phyloP scores from a whole-genome alignment of 257 asterid species.

The Eustoma russellianum region DNA sequence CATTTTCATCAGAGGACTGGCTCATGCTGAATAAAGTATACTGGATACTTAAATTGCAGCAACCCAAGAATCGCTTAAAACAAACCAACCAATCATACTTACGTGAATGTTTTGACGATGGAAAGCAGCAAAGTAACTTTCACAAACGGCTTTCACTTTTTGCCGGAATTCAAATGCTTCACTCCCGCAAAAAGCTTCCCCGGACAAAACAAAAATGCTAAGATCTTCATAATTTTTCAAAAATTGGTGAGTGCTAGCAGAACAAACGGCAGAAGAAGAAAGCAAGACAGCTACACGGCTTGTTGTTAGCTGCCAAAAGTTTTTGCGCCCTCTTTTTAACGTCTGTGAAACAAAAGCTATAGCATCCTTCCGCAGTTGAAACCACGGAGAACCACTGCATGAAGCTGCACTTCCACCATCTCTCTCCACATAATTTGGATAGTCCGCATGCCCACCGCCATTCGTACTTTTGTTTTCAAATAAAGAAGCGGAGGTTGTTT shows the following conservation, averaged over 20 bases:
- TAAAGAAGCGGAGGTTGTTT: constrained; percentile 30
- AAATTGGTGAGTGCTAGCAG: constrained; percentile 90
- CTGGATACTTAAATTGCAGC: no score
- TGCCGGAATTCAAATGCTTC: constrained; percentile 96
- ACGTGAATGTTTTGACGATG: constrained; percentile 96
- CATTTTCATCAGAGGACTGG: no score
- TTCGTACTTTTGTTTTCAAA: constrained; percentile 30
- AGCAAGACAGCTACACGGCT: constrained; percentile 93
- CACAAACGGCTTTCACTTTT: constrained; percentile 83
- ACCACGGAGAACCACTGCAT: constrained; percentile 95
- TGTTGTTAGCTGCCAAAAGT: constrained; percentile 97
- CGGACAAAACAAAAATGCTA: constrained; percentile 70
- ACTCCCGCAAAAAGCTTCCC: constrained; percentile 93
- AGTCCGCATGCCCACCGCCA: constrained; percentile 24
- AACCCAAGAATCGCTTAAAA: constrained; percentile 1
- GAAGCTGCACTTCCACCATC: constrained; percentile 95
- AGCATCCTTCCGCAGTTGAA: constrained; percentile 76
- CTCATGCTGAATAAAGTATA: no score
- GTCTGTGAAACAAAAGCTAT: constrained; percentile 69
- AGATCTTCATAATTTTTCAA: constrained; percentile 91
- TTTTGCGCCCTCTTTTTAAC: constrained; percentile 81
- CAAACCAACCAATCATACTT: constrained; percentile 29
- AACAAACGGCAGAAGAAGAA: constrained; percentile 80
- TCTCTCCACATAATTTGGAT: constrained; percentile 52
- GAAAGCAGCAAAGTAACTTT: constrained; percentile 75